Conservation (phyloP, 768 basidiomycete genomes). For the Leucogyrophana mollusca region DNA sequence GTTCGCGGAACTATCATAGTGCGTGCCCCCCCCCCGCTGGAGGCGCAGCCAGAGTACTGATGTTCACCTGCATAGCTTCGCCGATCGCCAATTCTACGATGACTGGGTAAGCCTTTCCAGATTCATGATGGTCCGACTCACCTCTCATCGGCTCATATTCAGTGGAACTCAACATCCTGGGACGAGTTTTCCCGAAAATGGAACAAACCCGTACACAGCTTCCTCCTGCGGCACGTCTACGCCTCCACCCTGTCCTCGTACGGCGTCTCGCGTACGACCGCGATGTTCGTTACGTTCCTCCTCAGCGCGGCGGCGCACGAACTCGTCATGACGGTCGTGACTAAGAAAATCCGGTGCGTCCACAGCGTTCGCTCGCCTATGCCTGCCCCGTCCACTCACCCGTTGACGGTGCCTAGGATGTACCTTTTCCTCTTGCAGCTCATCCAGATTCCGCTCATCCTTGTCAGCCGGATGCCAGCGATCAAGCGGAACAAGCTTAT, state of each 20-base stretch:
- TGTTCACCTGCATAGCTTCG: conserved; percentile 57
- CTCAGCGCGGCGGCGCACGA: conserved; percentile 90
- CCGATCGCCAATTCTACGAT: conserved; percentile 97
- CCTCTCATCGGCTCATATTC: conserved; percentile 9
- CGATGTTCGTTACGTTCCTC: conserved; percentile 91
- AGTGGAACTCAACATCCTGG: conserved; percentile 98
- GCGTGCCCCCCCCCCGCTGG: conserved; percentile 22
- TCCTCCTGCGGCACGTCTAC: conserved; percentile 94
- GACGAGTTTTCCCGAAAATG: conserved; percentile 98
- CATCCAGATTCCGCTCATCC: conserved; percentile 89
- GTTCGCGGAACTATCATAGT: conserved; percentile 92
- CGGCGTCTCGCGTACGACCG: conserved; percentile 70
- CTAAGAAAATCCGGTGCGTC: conserved; percentile 83
- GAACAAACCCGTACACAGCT: conserved; percentile 96
- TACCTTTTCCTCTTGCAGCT: conserved; percentile 86
- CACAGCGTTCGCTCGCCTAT: not conserved
- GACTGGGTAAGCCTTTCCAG: conserved; percentile 72
- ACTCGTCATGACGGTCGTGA: conserved; percentile 94
- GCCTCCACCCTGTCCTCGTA: conserved; percentile 81
- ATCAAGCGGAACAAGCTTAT: conserved; percentile 81
- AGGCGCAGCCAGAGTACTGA: not conserved
- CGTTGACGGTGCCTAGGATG: conserved; percentile 46
- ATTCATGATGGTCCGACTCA: not conserved
- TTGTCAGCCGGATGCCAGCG: conserved; percentile 69
- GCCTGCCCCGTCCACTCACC: not conserved